Percentiles rank a stretch among this genome's conserved stretches.
phyloP scores from a whole-genome alignment of 129 eudicot genomes.

The Flaveria robusta region DNA sequence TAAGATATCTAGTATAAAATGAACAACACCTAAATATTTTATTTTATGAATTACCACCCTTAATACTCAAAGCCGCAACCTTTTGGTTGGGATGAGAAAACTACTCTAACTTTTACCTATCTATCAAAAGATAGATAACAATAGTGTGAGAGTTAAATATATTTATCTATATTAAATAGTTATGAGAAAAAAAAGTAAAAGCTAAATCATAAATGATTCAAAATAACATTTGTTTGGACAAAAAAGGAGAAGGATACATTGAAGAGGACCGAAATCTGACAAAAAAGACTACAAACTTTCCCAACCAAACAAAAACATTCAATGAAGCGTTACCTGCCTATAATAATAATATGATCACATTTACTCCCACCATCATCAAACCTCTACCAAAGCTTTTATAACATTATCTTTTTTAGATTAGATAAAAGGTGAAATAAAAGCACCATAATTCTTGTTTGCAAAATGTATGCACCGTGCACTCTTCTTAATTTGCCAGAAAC shows the following conservation, averaged over 20 bases:
- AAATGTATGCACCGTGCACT: too few relatives aligned
- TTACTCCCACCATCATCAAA: constrained; percentile 25
- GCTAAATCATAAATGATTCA: background rate
- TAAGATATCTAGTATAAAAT: too few relatives aligned
- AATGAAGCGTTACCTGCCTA: constrained; percentile 20
- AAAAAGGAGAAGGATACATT: background rate
- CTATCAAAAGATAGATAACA: too few relatives aligned
- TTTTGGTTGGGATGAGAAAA: too few relatives aligned
- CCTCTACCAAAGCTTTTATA: background rate
- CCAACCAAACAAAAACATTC: constrained; percentile 23
- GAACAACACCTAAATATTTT: too few relatives aligned
- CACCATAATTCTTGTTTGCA: too few relatives aligned
- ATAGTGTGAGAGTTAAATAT: too few relatives aligned
- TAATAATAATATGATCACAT: constrained; percentile 12
- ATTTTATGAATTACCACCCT: too few relatives aligned
- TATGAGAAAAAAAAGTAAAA: background rate
- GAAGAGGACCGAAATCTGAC: constrained; percentile 11
- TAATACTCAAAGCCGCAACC: too few relatives aligned
- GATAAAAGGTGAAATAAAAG: background rate
- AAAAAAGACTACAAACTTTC: constrained; percentile 18
- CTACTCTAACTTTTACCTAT: too few relatives aligned
- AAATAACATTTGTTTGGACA: background rate
- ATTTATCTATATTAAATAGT: too few relatives aligned
- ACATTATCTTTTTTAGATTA: background rate
- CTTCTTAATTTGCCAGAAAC: too few relatives aligned